Conservation (phyloP, 2,329 filamentous ascomycete species). For the Calonectria crousiana region DNA sequence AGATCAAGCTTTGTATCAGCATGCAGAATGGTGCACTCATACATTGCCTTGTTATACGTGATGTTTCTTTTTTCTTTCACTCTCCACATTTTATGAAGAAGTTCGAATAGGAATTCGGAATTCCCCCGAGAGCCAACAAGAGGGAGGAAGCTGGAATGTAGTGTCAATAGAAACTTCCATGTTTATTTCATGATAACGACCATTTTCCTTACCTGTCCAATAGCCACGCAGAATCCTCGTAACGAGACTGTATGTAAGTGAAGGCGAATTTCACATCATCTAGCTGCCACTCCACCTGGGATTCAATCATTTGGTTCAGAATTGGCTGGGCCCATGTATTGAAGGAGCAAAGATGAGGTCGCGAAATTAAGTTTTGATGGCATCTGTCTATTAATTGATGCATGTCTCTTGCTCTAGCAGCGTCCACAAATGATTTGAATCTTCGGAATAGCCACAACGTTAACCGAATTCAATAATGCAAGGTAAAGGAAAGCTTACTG, state of each 20-base stretch:
- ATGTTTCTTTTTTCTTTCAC: not conserved
- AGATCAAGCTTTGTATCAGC: slow-evolving; percentile 17
- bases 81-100: not conserved
- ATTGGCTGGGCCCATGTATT: slow-evolving; percentile 2
- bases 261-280: slow-evolving; percentile 1
- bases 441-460: not conserved
- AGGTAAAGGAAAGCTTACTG: slow-evolving; percentile 1
- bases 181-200: not conserved
- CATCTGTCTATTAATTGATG: not conserved
- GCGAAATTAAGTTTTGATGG: not conserved
- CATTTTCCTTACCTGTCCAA: slow-evolving; percentile 1
- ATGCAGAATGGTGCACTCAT: not conserved
- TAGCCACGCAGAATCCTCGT: slow-evolving; percentile 1
- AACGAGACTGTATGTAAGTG: not conserved
- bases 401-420: not conserved
- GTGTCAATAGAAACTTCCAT: not conserved
- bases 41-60: not conserved
- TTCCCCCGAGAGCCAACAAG: not conserved
- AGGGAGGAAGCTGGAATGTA: slow-evolving; percentile 11
- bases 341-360: slow-evolving; percentile 18
- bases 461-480: not conserved
- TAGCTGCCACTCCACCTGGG: not conserved
- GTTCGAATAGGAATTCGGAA: not conserved
- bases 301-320: slow-evolving; percentile 14
- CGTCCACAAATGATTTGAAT: not conserved